Evolutionary conservation across 768 basidiomycete species (phyloP).

Genomic region (Tephrocybe sp.): DNA sequence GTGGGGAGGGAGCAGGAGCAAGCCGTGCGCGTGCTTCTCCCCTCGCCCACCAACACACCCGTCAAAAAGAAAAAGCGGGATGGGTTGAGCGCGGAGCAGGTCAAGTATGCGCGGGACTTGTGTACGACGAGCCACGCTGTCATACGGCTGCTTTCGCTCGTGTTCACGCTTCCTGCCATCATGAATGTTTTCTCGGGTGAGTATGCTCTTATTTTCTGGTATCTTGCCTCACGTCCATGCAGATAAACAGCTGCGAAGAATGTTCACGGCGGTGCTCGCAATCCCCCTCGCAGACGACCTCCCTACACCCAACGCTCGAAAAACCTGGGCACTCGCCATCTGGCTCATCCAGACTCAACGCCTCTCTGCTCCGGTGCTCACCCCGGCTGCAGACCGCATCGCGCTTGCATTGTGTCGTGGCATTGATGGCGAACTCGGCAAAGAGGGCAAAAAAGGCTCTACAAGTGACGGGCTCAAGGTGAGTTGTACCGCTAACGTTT

Average conservation of each 20-base stretch:
- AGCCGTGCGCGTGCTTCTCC: conserved; percentile 39
- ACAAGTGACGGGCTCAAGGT: conserved; percentile 79
- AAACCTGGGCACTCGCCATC: conserved; percentile 78
- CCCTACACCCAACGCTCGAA: conserved; percentile 84
- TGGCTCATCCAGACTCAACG: conserved; percentile 74
- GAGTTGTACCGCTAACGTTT: conserved; percentile 17
- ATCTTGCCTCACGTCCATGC: conserved; percentile 4
- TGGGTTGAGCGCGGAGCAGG: conserved; percentile 77
- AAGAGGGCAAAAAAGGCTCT: conserved; percentile 88
- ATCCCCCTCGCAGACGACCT: conserved; percentile 70
- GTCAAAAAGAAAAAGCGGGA: conserved; percentile 52
- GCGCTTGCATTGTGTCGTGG: conserved; percentile 72
- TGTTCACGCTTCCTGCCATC: conserved; percentile 62
- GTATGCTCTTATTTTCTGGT: conserved; percentile 19
- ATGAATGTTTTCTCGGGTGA: conserved; percentile 63
- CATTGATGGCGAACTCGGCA: conserved; percentile 81
- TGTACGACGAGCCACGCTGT: conserved; percentile 73
- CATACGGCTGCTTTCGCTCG: conserved; percentile 59
- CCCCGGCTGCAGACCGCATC: conserved; percentile 65
- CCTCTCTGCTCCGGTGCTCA: conserved; percentile 59
- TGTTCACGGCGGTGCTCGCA: conserved; percentile 64
- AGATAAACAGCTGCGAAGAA: conserved; percentile 60
- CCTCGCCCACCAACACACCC: conserved; percentile 72
- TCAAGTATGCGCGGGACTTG: conserved; percentile 77
- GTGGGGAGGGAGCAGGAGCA: conserved; percentile 27